Base-by-base conservation (phyloP, 2,329 filamentous ascomycete genomes). In the Epicoccum nigrum region DNA sequence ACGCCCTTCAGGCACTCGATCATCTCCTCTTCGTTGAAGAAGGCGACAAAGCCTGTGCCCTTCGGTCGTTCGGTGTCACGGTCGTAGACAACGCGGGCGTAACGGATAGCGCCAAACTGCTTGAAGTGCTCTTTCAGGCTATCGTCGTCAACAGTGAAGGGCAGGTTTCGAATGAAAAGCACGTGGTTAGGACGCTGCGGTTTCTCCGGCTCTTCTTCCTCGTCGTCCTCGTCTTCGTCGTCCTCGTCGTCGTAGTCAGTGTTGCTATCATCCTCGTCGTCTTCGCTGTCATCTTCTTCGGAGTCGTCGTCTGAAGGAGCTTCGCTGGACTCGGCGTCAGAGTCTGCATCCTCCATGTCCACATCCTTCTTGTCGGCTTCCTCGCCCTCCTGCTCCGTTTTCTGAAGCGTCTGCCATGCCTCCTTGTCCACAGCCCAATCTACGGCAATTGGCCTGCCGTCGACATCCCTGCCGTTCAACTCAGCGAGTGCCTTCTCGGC, bases 371-470 rank as follows among this genome's bases (percentile, higher is more conserved):
- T 73, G 4, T 76, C 72, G 5, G 72, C 73, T 3, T 74, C 70
- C 1, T 79, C 78, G 4, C 74, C 68, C 4, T 74, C 68, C 25
- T 71, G 65, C 19, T 71, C 68, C 4, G 67, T 55, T 43, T 79
- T 77, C 57, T 86, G 79, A 25, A 70, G 57, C 55, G 85, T 81
- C 56, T 92, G 83, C 91, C 91, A 99, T 6, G 87, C 86, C 33
- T 87, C 82, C 77, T 95, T 96, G 54, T 97, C 91, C 3, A 97
- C 92, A 25, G 95, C 93, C 90, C 91, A 99, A 76, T 99, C 94
- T 6, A 99, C 94, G 21, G 93, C 94, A 54, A 99, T 75, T 7
- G 87, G 88, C 64, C 94, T 84, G 2, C 92, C 94, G 70, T 96
- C 92, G 16, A 99, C 82, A 55, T 89, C 85, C 71, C 90, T 97